phyloP scores from a whole-genome alignment of 2,329 filamentous ascomycete genomes.

The Fusarium sp. region DNA sequence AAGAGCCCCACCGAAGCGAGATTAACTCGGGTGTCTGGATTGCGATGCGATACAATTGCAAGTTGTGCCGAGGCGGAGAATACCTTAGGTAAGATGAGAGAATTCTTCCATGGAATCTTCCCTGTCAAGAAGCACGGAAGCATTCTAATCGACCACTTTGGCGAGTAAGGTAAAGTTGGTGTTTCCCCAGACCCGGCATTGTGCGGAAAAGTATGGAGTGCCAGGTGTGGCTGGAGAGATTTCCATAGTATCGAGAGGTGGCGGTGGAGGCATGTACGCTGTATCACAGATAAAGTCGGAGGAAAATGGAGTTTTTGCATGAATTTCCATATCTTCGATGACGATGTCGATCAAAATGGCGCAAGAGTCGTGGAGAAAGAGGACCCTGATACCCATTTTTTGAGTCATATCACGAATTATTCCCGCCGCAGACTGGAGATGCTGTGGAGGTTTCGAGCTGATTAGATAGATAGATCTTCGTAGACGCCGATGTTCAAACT shows the following conservation, averaged over 20 bases:
- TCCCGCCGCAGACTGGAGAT: conserved; percentile 8
- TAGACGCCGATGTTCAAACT: conserved; percentile 14
- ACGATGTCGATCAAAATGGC: conserved; percentile 25
- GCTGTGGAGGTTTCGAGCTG: conserved; percentile 4
- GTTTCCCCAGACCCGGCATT: conserved; percentile 38
- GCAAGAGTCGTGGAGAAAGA: conserved; percentile 14
- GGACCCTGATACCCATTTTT: conserved; percentile 21
- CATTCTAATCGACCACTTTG: conserved; percentile 13
- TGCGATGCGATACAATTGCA: background rate
- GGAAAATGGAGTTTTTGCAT: conserved; percentile 5
- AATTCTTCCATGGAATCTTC: conserved; percentile 33
- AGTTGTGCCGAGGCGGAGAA: conserved; percentile 17
- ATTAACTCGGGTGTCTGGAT: conserved; percentile 31
- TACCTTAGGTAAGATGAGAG: conserved; percentile 16
- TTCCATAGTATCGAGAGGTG: background rate
- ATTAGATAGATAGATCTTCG: conserved; percentile 11
- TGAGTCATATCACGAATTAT: conserved; percentile 27
- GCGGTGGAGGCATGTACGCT: background rate
- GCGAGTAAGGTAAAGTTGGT: conserved; percentile 22
- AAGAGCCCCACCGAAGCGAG: conserved; percentile 29
- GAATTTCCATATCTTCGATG: conserved; percentile 9
- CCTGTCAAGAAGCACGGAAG: conserved; percentile 23
- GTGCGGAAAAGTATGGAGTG: conserved; percentile 26
- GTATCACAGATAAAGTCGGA: background rate
- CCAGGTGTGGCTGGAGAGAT: conserved; percentile 21